Percentiles rank a stretch among this genome's conserved stretches.
Evolutionary conservation across 306 rosid genomes (phyloP).

Genomic region (Cucurbita argyrosperma): DNA sequence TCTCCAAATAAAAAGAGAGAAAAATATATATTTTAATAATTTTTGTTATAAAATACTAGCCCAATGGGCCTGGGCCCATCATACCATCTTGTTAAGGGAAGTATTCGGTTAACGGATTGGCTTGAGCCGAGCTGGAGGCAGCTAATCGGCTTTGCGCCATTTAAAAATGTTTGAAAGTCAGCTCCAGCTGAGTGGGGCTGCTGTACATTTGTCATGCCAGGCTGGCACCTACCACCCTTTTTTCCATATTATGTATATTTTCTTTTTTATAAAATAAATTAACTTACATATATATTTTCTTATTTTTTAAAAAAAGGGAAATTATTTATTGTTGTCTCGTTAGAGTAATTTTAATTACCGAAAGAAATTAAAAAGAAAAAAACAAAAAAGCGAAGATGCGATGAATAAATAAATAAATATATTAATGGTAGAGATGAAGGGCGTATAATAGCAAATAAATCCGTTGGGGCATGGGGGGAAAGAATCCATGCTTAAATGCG

Average conservation of each 20-base stretch:
- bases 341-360: not conserved
- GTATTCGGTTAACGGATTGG: not conserved
- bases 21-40: no score
- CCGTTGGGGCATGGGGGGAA: not conserved
- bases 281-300: no score
- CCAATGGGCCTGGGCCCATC: no score
- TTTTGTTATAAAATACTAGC: no score
- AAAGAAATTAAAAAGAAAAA: not conserved
- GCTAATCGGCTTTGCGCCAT: not conserved
- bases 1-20: no score
- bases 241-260: not conserved
- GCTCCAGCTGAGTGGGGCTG: not conserved
- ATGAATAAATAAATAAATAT: not conserved
- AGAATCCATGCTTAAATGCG: not conserved
- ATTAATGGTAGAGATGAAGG: not conserved
- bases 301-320: no score
- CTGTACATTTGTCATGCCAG: not conserved
- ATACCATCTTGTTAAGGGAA: no score
- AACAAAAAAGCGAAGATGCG: not conserved
- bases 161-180: not conserved
- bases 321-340: not conserved
- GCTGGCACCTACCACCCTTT: not conserved
- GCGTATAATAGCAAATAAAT: conserved; percentile 1
- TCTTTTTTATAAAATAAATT: no score
- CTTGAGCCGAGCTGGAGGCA: not conserved